Evolutionary conservation across 2,329 filamentous ascomycete species (phyloP), one percentile per base, ranked within the genome.

Genomic region (Pseudogymnoascus sp.): DNA sequence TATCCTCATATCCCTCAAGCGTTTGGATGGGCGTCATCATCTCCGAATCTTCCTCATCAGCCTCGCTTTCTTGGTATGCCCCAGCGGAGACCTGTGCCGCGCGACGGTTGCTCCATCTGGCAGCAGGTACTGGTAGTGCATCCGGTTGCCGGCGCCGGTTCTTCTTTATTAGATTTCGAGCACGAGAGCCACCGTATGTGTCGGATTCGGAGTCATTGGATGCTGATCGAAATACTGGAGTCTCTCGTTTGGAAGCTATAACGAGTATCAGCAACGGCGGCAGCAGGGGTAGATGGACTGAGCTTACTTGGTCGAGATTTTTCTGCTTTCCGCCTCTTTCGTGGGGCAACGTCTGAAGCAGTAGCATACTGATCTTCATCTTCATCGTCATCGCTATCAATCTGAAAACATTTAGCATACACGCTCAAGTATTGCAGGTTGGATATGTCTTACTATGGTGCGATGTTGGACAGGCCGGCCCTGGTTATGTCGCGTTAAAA

Each of bases 81-180:
- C 82, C 82, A 64, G 79, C 80, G 64, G 84, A 81, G 3, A 86
- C 82, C 73, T 91, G 91, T 12, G 89, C 89, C 62, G 91, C 90
- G 66, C 91, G 89, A 65, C 93, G 84, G 62, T 88, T 94, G 5
- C 92, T 96, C 84, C 96, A 97, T 67, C 93, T 89, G 72, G 96
- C 90, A 4, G 86, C 80, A 6, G 89, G 82, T 42, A 84, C 82
- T 11, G 85, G 83, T 59, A 79, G 84, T 23, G 86, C 82, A 72
- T 91, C 83, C 64, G 87, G 80, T 72, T 89, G 84, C 65, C 88
- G 86, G 63, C 88, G 89, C 65, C 88, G 89, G 65, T 91, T 90
- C 74, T 91, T 92, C 77, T 92, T 94, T 67, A 83, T 86, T 42
- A 80, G 76, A 63, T 80, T 86, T 69, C 86, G 88, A 64, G 84